Conservation (phyloP, 2,329 filamentous ascomycete genomes). For the Calonectria hawksworthii region DNA sequence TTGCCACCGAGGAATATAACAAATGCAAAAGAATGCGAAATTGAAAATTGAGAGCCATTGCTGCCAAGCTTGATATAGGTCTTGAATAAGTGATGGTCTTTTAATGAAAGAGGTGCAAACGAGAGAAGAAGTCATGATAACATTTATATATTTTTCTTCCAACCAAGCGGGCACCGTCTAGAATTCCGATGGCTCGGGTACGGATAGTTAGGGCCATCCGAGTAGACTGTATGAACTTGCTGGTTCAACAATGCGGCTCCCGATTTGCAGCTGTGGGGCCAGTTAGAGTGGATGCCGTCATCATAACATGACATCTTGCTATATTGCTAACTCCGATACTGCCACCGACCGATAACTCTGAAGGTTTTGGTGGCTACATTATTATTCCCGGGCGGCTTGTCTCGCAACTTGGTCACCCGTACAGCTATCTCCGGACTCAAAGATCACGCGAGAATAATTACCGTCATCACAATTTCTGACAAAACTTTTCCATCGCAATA, state of each 20-base stretch:
- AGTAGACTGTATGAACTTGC: background rate
- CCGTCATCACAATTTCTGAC: too few relatives aligned
- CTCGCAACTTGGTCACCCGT: too few relatives aligned
- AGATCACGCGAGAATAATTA: too few relatives aligned
- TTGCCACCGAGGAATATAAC: background rate
- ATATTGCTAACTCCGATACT: too few relatives aligned
- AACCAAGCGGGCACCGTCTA: background rate
- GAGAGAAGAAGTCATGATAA: background rate
- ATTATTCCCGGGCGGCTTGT: too few relatives aligned
- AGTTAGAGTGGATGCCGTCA: background rate
- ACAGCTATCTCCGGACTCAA: too few relatives aligned
- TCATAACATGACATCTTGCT: background rate
- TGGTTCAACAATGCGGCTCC: background rate
- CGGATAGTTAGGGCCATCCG: background rate
- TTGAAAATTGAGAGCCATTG: background rate
- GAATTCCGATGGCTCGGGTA: background rate
- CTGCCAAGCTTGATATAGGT: background rate
- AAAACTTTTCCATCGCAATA: too few relatives aligned
- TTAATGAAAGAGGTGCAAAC: background rate
- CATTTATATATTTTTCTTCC: background rate
- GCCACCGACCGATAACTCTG: too few relatives aligned
- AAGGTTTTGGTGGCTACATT: too few relatives aligned
- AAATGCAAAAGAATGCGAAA: background rate
- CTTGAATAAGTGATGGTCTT: background rate
- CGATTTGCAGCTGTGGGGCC: background rate